Conservation (phyloP, 176 grass and related monocot genomes). For the Saccharum spontaneum region DNA sequence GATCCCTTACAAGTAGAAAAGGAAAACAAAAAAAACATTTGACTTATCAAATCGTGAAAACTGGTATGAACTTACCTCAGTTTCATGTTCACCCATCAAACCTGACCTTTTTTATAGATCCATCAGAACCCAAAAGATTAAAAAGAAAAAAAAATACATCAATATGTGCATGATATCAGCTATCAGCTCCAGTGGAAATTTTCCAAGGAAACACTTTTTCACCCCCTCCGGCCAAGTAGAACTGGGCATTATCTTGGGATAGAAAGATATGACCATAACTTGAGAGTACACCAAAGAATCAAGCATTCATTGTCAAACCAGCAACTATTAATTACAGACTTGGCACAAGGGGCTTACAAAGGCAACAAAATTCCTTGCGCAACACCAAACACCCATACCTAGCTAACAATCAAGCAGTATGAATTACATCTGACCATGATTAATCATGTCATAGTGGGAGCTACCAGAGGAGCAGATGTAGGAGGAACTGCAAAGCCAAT, state of each 20-base stretch:
- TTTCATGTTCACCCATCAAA: background rate
- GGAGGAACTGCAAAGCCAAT: constrained; percentile 56
- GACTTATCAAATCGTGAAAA: constrained; percentile 22
- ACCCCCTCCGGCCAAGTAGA: constrained; percentile 10
- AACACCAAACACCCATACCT: constrained; percentile 36
- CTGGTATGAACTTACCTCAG: background rate
- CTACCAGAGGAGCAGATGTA: constrained; percentile 54
- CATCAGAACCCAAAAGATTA: constrained; percentile 23
- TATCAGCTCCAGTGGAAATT: background rate
- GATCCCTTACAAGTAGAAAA: background rate
- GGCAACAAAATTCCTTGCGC: constrained; percentile 44
- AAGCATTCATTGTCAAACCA: constrained; percentile 34
- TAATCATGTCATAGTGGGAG: constrained; percentile 63
- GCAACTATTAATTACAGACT: constrained; percentile 58
- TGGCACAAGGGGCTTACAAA: constrained; percentile 32
- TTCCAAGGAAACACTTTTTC: constrained; percentile 22
- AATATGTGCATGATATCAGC: constrained; percentile 9
- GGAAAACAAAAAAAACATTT: background rate
- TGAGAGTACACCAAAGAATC: constrained; percentile 41
- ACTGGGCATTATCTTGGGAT: constrained; percentile 35
- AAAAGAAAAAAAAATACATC: background rate
- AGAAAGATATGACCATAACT: constrained; percentile 35
- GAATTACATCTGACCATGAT: constrained; percentile 19
- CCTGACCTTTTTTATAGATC: background rate
- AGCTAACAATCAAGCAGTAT: constrained; percentile 36